Conservation (phyloP, 345 rosid species). For the Populus alba region DNA sequence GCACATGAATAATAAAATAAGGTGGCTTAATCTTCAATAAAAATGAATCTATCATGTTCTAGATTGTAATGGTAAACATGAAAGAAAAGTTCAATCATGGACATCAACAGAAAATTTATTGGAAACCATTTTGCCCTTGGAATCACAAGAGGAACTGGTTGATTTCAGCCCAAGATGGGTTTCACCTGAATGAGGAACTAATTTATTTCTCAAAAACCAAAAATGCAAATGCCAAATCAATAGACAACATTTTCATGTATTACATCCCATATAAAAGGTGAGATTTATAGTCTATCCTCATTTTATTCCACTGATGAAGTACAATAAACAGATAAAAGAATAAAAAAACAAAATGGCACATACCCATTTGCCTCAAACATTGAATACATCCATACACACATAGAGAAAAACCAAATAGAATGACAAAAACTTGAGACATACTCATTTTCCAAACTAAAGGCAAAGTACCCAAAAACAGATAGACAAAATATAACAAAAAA, state of each 20-base stretch:
- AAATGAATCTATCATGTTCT: too few relatives aligned
- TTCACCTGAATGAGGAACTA: neutral
- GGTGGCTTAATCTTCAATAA: too few relatives aligned
- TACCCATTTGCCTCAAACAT: constrained; percentile 3
- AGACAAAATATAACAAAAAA: neutral
- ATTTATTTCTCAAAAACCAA: neutral
- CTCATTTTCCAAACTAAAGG: neutral
- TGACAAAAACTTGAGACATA: neutral
- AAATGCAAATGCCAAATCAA: neutral
- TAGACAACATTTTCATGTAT: neutral
- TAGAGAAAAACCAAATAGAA: neutral
- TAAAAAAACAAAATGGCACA: neutral
- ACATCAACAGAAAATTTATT: too few relatives aligned
- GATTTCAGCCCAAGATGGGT: neutral
- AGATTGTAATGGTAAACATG: too few relatives aligned
- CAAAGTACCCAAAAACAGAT: neutral
- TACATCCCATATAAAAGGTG: too few relatives aligned
- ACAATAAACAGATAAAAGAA: neutral
- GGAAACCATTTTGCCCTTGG: too few relatives aligned
- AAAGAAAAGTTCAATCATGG: too few relatives aligned
- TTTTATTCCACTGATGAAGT: neutral
- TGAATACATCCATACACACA: neutral
- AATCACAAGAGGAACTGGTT: too few relatives aligned
- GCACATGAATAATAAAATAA: too few relatives aligned
- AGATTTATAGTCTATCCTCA: neutral